Conservation (phyloP, 2,329 filamentous ascomycete species). For the Fusarium oligoseptatum region DNA sequence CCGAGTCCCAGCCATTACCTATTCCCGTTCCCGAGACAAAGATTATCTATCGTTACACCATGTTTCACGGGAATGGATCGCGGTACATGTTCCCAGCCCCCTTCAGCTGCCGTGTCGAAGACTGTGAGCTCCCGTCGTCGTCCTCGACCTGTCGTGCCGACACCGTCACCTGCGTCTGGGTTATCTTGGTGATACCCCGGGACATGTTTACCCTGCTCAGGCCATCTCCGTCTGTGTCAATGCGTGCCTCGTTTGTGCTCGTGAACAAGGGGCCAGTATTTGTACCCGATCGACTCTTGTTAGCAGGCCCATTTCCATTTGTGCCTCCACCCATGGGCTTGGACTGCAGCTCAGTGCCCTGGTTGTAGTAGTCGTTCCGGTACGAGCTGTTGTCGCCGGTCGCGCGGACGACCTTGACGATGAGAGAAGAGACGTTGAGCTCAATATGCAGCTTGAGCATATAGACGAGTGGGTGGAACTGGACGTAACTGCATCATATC, state of each 20-base stretch:
- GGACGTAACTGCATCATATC: slow-evolving; percentile 33
- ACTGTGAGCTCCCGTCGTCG: slow-evolving; percentile 40
- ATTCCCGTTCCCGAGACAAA: neutral
- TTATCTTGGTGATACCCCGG: slow-evolving; percentile 41
- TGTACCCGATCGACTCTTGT: slow-evolving; percentile 9
- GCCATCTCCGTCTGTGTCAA: slow-evolving; percentile 13
- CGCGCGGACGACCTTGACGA: slow-evolving; percentile 41
- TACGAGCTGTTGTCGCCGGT: slow-evolving; percentile 42
- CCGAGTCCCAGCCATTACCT: neutral
- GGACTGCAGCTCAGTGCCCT: slow-evolving; percentile 34
- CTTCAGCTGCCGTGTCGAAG: slow-evolving; percentile 40
- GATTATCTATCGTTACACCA: neutral
- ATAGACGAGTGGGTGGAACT: slow-evolving; percentile 45
- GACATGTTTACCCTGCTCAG: neutral
- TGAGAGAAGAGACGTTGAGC: slow-evolving; percentile 43
- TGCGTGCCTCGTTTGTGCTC: slow-evolving; percentile 28
- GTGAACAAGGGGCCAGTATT: slow-evolving; percentile 17
- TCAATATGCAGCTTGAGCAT: slow-evolving; percentile 44
- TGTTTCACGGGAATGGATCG: slow-evolving; percentile 4
- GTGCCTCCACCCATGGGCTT: slow-evolving; percentile 17
- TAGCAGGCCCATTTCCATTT: neutral
- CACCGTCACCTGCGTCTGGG: slow-evolving; percentile 39
- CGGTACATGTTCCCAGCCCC: slow-evolving; percentile 8
- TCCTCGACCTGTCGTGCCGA: slow-evolving; percentile 26
- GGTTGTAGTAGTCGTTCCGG: slow-evolving; percentile 15